These are phyloP conservation scores for Diaporthe caulivora DNA, from an alignment of 2,329 filamentous ascomycete species.

Conservation along the genomic window DNA sequence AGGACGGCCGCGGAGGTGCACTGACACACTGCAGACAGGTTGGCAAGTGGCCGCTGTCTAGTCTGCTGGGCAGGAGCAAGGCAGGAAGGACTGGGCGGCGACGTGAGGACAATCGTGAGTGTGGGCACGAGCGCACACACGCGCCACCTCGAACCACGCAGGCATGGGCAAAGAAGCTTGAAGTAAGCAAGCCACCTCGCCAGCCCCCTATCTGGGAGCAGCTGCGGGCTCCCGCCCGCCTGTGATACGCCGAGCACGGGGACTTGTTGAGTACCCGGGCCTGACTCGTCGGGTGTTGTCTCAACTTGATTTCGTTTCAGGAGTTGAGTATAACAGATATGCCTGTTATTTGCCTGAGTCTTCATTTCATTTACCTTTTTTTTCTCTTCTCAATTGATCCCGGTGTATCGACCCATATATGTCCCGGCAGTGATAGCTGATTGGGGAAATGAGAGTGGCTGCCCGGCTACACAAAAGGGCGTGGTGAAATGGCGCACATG, in stretches of 20 bases:
- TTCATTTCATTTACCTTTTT: background rate
- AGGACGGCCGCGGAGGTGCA: background rate
- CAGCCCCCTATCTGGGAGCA: too few relatives aligned
- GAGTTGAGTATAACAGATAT: too few relatives aligned
- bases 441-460: background rate
- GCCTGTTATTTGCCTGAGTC: background rate
- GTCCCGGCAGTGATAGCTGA: background rate
- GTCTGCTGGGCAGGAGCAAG: background rate
- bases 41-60: background rate
- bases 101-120: too few relatives aligned
- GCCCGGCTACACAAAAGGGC: background rate
- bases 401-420: background rate
- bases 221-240: background rate
- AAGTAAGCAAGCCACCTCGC: background rate
- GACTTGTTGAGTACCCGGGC: background rate
- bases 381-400: background rate
- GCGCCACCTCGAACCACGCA: too few relatives aligned
- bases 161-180: too few relatives aligned
- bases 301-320: constrained; percentile 8
- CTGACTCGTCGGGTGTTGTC: constrained; percentile 7
- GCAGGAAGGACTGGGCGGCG: background rate
- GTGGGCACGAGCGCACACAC: too few relatives aligned
- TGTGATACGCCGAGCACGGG: background rate
- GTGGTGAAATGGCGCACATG: too few relatives aligned
- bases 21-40: background rate